A percentile compares a stretch with the other conserved stretches of the same genome.
Evolutionary conservation across 345 rosid genomes (phyloP).

Genomic region (Populus euphratica): DNA sequence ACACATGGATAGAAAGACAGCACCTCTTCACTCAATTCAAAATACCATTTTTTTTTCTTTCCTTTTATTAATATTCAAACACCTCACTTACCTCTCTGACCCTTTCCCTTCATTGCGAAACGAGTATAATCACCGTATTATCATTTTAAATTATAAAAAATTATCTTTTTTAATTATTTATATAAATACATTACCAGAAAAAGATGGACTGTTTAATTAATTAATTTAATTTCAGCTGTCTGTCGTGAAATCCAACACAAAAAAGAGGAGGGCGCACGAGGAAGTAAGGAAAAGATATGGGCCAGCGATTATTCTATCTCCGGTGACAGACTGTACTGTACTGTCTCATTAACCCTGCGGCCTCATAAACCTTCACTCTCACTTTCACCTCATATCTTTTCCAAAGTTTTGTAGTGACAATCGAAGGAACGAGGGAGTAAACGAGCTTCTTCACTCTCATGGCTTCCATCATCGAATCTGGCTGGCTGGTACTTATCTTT

Average conservation of each 20-base stretch:
- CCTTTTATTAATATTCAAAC: too few species aligned
- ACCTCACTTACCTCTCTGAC: too few species aligned
- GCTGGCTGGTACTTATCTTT: conserved; percentile 64
- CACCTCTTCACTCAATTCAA: too few species aligned
- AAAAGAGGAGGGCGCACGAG: not conserved
- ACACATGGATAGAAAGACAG: too few species aligned
- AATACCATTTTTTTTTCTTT: too few species aligned
- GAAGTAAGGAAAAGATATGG: not conserved
- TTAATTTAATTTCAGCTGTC: not conserved
- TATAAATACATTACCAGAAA: too few species aligned
- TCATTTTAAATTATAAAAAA: too few species aligned
- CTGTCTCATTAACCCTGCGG: not conserved
- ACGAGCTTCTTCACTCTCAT: conserved; percentile 27
- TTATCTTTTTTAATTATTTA: too few species aligned
- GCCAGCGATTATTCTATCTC: not conserved
- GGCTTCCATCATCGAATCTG: conserved; percentile 70
- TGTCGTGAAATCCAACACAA: not conserved
- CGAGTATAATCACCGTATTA: too few species aligned
- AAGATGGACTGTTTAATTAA: too few species aligned
- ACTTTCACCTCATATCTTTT: not conserved
- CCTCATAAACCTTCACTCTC: not conserved
- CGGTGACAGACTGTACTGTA: not conserved
- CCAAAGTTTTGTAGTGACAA: not conserved
- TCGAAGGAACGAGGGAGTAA: not conserved
- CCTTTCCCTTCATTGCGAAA: too few species aligned